Evolutionary conservation across 371 early-diverging fungal species (phyloP).

Genomic region (Mortierella sp.): DNA sequence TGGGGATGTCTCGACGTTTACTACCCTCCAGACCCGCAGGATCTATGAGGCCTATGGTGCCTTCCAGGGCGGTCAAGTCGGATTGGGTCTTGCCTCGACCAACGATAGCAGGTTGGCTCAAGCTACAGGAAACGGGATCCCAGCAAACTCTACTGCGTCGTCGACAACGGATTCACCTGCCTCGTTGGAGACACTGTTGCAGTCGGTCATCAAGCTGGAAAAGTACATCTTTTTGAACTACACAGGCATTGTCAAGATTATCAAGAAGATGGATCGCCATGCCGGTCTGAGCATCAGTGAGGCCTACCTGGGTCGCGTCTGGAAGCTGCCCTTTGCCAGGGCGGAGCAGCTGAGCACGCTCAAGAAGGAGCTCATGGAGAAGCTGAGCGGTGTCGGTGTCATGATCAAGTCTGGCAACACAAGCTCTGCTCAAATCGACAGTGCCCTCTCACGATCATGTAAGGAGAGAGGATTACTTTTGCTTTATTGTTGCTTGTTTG

Average conservation of each 20-base stretch:
- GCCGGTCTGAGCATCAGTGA: conserved; percentile 79
- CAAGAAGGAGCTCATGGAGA: conserved; percentile 76
- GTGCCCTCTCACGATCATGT: conserved; percentile 35
- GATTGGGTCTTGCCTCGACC: conserved; percentile 30
- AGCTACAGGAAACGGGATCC: not conserved
- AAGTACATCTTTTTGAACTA: conserved; percentile 74
- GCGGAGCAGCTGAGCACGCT: conserved; percentile 70
- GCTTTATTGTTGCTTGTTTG: not conserved
- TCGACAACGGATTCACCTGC: conserved; percentile 10
- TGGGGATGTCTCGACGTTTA: conserved; percentile 63
- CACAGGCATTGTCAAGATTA: conserved; percentile 74
- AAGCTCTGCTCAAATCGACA: conserved; percentile 46
- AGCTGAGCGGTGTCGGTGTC: conserved; percentile 34
- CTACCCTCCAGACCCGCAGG: conserved; percentile 39
- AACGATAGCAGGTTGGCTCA: conserved; percentile 2
- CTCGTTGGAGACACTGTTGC: conserved; percentile 56
- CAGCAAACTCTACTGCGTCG: not conserved
- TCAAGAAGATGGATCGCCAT: conserved; percentile 79
- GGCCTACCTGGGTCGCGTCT: conserved; percentile 79
- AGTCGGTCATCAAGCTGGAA: conserved; percentile 66
- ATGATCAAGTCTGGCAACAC: conserved; percentile 33
- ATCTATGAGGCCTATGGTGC: conserved; percentile 56
- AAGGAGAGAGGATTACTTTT: conserved; percentile 3
- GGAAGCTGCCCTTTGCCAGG: conserved; percentile 72
- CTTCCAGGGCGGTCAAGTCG: conserved; percentile 59